Evolutionary conservation across 108 stramenopile genomes (phyloP).

Genomic region (Schizochytrium sp.): DNA sequence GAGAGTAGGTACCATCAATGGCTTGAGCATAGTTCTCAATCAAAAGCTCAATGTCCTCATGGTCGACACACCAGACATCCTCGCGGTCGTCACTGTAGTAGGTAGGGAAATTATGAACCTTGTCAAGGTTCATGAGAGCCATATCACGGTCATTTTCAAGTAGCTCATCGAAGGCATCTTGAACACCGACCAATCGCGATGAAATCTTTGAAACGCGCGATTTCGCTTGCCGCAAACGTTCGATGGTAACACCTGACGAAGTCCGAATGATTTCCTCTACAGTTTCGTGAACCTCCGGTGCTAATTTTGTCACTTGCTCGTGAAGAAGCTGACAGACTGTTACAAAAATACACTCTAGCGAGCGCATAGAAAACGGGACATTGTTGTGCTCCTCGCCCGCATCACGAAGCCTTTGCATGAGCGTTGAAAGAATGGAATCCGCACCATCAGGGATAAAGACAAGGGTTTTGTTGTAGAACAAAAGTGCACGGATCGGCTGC

Average conservation of each 20-base stretch:
- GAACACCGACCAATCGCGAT: conserved; percentile 2
- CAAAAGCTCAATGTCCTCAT: conserved; percentile 58
- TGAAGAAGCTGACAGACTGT: conserved; percentile 24
- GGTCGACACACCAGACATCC: conserved; percentile 34
- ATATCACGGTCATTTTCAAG: conserved; percentile 56
- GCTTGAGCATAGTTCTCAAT: conserved; percentile 57
- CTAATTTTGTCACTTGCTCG: background rate
- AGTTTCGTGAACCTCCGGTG: background rate
- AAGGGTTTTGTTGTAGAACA: conserved; percentile 49
- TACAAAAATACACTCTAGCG: conserved; percentile 27
- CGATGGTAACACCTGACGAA: conserved; percentile 46
- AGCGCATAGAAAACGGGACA: conserved; percentile 39
- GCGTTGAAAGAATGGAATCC: background rate
- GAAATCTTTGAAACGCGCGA: conserved; percentile 29
- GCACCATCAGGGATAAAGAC: background rate
- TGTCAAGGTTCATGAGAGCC: conserved; percentile 61
- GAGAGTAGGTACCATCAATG: conserved; percentile 16
- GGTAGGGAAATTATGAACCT: conserved; percentile 37
- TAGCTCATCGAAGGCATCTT: conserved; percentile 42
- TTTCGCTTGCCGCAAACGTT: conserved; percentile 51
- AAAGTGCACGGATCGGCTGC: conserved; percentile 43
- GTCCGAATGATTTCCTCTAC: conserved; percentile 43
- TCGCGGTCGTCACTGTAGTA: conserved; percentile 26
- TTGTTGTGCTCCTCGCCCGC: background rate
- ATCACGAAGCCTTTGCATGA: background rate